phyloP scores from a whole-genome alignment of 2,329 filamentous ascomycete species.

The Chalaropsis ovoidea region DNA sequence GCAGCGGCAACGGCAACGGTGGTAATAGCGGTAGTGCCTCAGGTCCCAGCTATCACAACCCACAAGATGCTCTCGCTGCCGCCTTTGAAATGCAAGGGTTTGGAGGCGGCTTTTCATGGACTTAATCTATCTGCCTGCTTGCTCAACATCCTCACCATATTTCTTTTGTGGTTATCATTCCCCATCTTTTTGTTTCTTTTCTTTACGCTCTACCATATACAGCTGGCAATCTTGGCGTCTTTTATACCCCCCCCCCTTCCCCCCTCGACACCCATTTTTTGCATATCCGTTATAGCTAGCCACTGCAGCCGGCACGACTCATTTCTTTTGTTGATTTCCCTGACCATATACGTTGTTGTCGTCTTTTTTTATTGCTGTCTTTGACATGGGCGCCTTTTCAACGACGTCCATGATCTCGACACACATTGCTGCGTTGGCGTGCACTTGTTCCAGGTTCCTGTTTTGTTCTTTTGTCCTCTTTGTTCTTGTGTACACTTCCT shows the following conservation, averaged over 20 bases:
- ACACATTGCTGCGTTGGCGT: neutral
- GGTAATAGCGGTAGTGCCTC: neutral
- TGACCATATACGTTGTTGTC: neutral
- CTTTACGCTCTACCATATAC: conserved; percentile 7
- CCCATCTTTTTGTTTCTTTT: conserved; percentile 5
- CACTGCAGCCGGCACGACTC: neutral
- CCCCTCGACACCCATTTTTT: neutral
- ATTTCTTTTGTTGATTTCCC: neutral
- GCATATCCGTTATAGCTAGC: neutral
- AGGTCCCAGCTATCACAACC: neutral
- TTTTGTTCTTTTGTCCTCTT: neutral
- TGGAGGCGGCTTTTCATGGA: conserved; percentile 4
- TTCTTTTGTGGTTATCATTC: neutral
- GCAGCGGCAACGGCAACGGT: neutral
- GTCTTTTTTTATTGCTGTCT: no score
- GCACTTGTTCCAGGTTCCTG: neutral
- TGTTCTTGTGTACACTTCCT: neutral
- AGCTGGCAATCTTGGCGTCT: neutral
- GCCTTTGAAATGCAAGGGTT: conserved; percentile 16
- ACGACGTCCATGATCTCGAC: neutral
- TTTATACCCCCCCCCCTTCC: neutral
- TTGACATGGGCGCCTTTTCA: no score
- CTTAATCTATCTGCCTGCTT: neutral
- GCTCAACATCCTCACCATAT: neutral
- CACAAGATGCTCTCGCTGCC: conserved; percentile 4